Conservation (phyloP, 352 stramenopile species). For the Globisporangium okanoganense region DNA sequence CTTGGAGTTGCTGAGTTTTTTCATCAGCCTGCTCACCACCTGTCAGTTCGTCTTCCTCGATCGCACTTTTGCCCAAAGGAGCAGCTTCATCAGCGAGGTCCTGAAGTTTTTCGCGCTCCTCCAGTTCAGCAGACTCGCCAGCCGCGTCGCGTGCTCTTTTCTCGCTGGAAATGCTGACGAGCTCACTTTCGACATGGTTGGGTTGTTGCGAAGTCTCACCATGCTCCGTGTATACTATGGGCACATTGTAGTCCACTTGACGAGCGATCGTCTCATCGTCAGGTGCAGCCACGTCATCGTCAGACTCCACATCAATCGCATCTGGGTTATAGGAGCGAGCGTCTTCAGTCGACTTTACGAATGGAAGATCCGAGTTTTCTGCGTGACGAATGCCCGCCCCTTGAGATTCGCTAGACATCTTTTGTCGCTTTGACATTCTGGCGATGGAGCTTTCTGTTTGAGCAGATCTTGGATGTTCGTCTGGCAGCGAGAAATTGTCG, state of each 20-base stretch:
- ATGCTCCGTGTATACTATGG: not conserved
- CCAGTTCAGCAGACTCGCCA: not conserved
- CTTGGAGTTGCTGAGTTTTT: slow-evolving; percentile 4
- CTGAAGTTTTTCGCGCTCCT: not conserved
- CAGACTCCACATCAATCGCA: not conserved
- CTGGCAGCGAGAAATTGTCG: not conserved
- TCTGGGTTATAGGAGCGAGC: not conserved
- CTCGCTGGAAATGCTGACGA: not conserved
- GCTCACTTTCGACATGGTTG: not conserved
- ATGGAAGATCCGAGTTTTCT: not conserved
- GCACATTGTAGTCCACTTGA: not conserved
- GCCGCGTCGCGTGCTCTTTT: not conserved
- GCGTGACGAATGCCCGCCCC: not conserved
- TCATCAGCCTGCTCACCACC: not conserved
- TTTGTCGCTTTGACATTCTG: slow-evolving; percentile 8
- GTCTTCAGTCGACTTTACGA: not conserved
- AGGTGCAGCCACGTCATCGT: not conserved
- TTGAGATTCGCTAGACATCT: slow-evolving; percentile 6
- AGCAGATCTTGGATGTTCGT: not conserved
- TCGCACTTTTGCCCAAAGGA: not conserved
- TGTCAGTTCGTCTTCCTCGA: not conserved
- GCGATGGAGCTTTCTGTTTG: not conserved
- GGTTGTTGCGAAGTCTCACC: not conserved
- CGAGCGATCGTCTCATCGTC: not conserved
- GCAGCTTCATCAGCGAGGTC: not conserved